Conservation (phyloP, 345 rosid genomes). For the Angophora floribunda region DNA sequence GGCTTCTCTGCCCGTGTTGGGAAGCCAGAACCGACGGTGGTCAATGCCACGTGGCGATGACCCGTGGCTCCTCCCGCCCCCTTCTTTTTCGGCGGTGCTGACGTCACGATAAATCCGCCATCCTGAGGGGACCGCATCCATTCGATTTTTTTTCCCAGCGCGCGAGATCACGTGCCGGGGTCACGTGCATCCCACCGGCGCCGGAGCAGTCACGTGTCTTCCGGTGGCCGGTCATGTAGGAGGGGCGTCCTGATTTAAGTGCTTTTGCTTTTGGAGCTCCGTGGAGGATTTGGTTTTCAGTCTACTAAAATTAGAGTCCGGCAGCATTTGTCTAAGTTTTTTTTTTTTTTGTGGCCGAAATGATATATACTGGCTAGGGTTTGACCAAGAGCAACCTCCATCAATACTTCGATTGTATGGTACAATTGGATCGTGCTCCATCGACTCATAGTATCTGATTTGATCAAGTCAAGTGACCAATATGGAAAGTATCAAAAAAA, state of each 20-base stretch:
- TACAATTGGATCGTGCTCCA: neutral
- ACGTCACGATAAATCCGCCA: neutral
- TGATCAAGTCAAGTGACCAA: neutral
- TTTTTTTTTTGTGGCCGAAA: neutral
- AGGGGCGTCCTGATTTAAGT: neutral
- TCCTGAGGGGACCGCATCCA: neutral
- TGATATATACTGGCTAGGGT: neutral
- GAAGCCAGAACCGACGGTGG: constrained; percentile 33
- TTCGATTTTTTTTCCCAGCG: neutral
- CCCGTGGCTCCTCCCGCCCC: neutral
- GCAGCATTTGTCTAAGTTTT: neutral
- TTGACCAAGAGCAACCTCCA: neutral
- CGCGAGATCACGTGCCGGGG: constrained; percentile 31
- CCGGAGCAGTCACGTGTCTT: constrained; percentile 23
- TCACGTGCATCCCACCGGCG: neutral
- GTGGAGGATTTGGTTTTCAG: neutral
- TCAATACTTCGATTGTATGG: too few species aligned
- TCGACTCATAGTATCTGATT: accelerated
- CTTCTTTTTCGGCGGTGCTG: neutral
- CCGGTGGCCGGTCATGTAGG: constrained; percentile 12
- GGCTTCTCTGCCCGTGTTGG: constrained; percentile 18
- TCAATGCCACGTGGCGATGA: constrained; percentile 27
- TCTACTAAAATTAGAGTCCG: neutral
- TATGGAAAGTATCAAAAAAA: neutral
- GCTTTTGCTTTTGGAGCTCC: neutral